Evolutionary conservation across 176 grass and related monocot genomes (phyloP), one percentile per base, ranked within the genome.

Genomic region (Musa schizocarpa): DNA sequence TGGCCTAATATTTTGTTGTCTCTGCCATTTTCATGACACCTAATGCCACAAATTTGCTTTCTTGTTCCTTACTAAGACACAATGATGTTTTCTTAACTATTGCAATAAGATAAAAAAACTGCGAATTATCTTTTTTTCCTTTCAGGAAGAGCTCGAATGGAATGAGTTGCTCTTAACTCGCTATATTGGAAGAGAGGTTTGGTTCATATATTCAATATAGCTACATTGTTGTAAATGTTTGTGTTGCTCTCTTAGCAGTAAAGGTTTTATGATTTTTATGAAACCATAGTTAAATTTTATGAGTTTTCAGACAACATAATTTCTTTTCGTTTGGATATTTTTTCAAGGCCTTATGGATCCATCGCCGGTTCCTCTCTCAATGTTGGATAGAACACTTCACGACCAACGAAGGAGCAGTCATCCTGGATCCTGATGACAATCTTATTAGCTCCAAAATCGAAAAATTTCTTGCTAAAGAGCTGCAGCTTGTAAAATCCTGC

Each of bases 121-220:
- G 20, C 2, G 1, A 34, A 27, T 43, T 48, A 43, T 8, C 8
- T 29, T 68, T 43, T 34, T 43, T 19, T 48, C 43, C 51, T 50
- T 13, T 17, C 85, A 97, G 93, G 93, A 88, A 52, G 93, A 97
- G 76, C 74, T 97, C 11, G 65, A 65, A 53, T 97, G 87, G 93
- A 79, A 88, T 78, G 82, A 97, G 75, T 67, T 80, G 75, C 90
- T 97, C 72, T 88, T 93, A 81, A 88, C 51, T 66, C 88, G 83
- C 8, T 93, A 93, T 82, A 64, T 87, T 57, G 90, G 90, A 16
- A 93, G 93, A 90, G 87, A 97, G 90, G 93, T 97, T 55, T 83
- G 73, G 14, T n/a, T 54, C 58, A 54, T 54, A 0, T 61, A 43
- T 6, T 43, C 34, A 43, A 3, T 43, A 73, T 11, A 8, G 11